Base-by-base conservation (phyloP, 495 filamentous ascomycete genomes). In the Penicillium riverlandense region DNA sequence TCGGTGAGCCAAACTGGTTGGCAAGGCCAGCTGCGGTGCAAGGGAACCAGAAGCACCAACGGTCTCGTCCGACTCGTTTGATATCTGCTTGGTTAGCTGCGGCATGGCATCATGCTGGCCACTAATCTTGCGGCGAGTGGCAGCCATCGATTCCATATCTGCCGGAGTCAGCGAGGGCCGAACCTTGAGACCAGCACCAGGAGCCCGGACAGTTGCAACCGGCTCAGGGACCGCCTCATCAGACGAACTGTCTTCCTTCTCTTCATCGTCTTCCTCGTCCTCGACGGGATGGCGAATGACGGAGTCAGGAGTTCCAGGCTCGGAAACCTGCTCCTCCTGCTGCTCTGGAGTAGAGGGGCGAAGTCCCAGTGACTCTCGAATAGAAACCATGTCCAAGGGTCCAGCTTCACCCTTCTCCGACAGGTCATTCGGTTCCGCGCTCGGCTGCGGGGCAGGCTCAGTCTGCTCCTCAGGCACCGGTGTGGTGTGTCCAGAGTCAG, bases 221-320 rank as follows among this genome's bases (percentile, higher is more conserved):
- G 81, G 80, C 49, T 96, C 90, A 3, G 91, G 88, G 33, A 98
- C 77, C 22, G 71, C 64, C 44, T 74, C 61, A 15, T 69, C 66
- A 0, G 54, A 52, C 0, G 63, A 64, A 12, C 52, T 57, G 5
- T 59, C 62, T 7, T 70, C 55, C 12, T 48, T 58, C 34, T 67
- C 61, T 0, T 50, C 39, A 12, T 53, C 38, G 11, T 54, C 61
- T 3, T 46, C 30, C 16, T 56, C 55, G n/a, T 54, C 64, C 31
- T 68, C 64, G 15, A 72, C 53, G 13, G 87, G 79, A 50, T 87
- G 87, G 44, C 88, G 85, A 49, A 96, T 94, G 22, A 96, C 90
- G n/a, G 92, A 96, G 28, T 92, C 88, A 8, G 89, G 88, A 3
- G 91, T 95, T 31, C 85, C 82, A 2, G 86, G 84, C 40, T 86